Evolutionary conservation across 257 asterid genomes (phyloP), one percentile per base, ranked within the genome.

Genomic region (Perilla frutescens): DNA sequence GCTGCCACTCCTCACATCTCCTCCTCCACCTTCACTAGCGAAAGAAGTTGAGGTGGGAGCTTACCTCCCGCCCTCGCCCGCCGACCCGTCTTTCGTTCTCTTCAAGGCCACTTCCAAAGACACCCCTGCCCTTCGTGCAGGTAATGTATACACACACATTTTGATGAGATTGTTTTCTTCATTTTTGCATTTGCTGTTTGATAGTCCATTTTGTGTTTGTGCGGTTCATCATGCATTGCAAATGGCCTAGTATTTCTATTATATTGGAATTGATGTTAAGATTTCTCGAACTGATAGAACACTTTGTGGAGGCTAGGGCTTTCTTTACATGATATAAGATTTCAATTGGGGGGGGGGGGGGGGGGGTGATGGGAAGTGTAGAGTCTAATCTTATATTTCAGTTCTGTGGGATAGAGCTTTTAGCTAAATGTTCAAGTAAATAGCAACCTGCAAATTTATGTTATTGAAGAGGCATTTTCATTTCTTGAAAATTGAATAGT

Each of bases 91-190:
- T 44, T 95, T 95, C 80, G 99, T 95, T 14, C 83, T 90, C 73
- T 95, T 90, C 84, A 77, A 88, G 45, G 98, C 98, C 73, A 85
- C 96, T 31, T 53, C 88, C 0, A 90, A 89, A 71, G 98, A 95
- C 82, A 94, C 99, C 65, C 99, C 99, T 76, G 97, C 99, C 58
- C 96, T 94, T 56, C 99, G 99, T 79, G 99, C 98, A 75, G 99
- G 99, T 94, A 87, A 70, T 75, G 26, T 43, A 45, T 10, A 4
- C 7, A 3, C 37, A 12, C 66, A 31, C 43, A 9, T 15, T 44
- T 43, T 31, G 15, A 12, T 45, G 2, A 14, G 12, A 5, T 12
- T 54, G 3, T 8, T 61, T 44, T 51, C 63, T 58, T 66, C 49
- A 70, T 70, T 73, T 31, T 20, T 6, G 56, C 48, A 55, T 62